These are phyloP conservation scores for Kwoniella europaea DNA, from an alignment of 768 basidiomycete species.

Conservation along the genomic window DNA sequence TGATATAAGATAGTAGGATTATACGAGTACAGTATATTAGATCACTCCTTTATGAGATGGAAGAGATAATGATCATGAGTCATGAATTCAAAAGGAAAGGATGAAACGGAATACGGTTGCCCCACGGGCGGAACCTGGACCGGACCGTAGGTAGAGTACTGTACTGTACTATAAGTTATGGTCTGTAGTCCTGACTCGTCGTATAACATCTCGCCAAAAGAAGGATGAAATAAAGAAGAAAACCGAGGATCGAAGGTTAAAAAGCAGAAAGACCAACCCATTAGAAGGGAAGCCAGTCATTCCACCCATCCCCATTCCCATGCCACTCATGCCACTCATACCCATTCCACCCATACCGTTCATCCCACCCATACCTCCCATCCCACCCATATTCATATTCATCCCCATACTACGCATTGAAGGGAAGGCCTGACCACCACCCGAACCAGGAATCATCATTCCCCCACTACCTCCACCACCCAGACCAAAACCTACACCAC, in stretches of 20 bases:
- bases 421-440: constrained; percentile 14
- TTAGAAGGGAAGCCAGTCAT: constrained; percentile 16
- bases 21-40: not conserved
- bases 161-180: not conserved
- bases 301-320: constrained; percentile 19
- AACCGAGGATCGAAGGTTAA: not conserved
- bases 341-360: constrained; percentile 17
- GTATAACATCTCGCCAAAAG: not conserved
- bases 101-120: constrained; percentile 1
- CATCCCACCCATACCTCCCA: constrained; percentile 22
- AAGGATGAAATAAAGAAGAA: constrained; percentile 3
- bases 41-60: constrained; percentile 1
- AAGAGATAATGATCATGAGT: not conserved
- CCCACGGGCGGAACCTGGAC: constrained; percentile 7
- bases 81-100: constrained; percentile 7
- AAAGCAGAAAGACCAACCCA: constrained; percentile 19
- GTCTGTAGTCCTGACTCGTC: not conserved
- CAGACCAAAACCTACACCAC: constrained; percentile 37
- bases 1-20: not conserved
- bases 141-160: not conserved
- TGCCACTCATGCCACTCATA: constrained; percentile 14
- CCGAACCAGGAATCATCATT: constrained; percentile 2
- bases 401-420: constrained; percentile 16
- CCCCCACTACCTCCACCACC: constrained; percentile 11
- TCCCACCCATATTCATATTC: constrained; percentile 17